Conservation (phyloP, 805 yeast genomes). For the Tetrapisispora arboricola region DNA sequence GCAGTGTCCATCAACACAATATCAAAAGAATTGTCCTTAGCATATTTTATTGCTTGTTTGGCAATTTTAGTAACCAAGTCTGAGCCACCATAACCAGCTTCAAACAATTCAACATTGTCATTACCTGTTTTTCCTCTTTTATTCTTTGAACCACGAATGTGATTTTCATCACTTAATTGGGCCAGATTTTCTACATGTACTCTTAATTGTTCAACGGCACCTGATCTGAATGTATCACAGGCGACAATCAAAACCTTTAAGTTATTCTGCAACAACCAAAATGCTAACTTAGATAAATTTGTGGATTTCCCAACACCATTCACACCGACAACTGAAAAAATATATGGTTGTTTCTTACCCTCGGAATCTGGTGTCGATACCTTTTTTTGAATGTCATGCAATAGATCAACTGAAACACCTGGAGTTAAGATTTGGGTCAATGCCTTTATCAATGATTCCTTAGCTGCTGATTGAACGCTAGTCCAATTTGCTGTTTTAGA, state of each 20-base stretch:
- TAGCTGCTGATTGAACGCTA: conserved; percentile 61
- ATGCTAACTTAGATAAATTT: conserved; percentile 85
- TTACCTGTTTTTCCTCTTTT: conserved; percentile 33
- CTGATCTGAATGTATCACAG: conserved; percentile 95
- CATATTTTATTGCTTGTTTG: conserved; percentile 77
- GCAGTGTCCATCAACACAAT: conserved; percentile 94
- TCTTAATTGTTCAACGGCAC: conserved; percentile 95
- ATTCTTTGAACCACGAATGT: conserved; percentile 28
- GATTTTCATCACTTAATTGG: conserved; percentile 45
- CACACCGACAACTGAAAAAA: conserved; percentile 95
- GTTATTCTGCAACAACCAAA: conserved; percentile 89
- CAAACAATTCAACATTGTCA: conserved; percentile 58
- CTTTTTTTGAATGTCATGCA: conserved; percentile 62
- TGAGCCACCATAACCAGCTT: conserved; percentile 96
- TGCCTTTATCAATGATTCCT: conserved; percentile 49
- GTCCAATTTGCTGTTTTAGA: conserved; percentile 67
- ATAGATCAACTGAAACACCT: conserved; percentile 75
- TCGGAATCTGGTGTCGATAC: conserved; percentile 15
- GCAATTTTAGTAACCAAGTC: conserved; percentile 88
- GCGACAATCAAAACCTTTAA: conserved; percentile 84
- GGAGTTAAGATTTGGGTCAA: conserved; percentile 79
- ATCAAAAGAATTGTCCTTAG: conserved; percentile 59
- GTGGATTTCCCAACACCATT: conserved; percentile 98
- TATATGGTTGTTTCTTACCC: conserved; percentile 54
- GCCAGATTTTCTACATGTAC: conserved; percentile 84